Evolutionary conservation across 352 stramenopile species (phyloP).

Genomic region (Halophytophthora polymorphica): DNA sequence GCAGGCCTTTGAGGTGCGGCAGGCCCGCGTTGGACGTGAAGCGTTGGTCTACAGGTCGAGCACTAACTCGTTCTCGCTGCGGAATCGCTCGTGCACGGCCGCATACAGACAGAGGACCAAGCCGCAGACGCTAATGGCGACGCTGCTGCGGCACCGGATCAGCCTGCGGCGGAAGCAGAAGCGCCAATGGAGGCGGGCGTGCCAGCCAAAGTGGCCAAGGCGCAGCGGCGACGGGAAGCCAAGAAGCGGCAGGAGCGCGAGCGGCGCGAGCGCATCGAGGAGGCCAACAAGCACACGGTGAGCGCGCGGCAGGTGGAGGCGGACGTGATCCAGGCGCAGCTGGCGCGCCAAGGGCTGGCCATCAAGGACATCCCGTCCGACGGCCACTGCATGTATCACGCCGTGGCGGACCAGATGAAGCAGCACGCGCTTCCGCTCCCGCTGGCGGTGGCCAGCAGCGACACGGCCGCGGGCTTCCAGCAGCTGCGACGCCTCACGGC

Average conservation of each 20-base stretch:
- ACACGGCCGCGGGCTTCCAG: constrained; percentile 49
- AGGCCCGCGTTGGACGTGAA: not conserved
- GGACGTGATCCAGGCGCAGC: constrained; percentile 65
- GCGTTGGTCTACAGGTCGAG: not conserved
- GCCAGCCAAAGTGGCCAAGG: constrained; percentile 47
- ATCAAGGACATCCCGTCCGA: constrained; percentile 95
- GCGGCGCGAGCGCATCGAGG: constrained; percentile 66
- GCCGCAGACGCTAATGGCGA: not conserved
- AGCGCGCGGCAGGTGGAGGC: constrained; percentile 80
- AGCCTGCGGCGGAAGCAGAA: constrained; percentile 2
- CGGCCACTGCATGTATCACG: constrained; percentile 97
- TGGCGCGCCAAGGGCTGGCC: constrained; percentile 43
- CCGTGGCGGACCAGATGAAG: constrained; percentile 90
- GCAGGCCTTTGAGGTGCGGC: constrained; percentile 21
- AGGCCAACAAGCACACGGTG: constrained; percentile 76
- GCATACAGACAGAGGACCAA: constrained; percentile 2
- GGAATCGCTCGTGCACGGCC: constrained; percentile 8
- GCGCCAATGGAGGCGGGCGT: constrained; percentile 1
- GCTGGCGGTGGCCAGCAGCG: constrained; percentile 2
- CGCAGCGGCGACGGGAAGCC: constrained; percentile 69
- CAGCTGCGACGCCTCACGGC: constrained; percentile 68
- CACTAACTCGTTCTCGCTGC: not conserved
- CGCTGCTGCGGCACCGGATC: constrained; percentile 1
- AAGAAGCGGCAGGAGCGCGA: constrained; percentile 76
- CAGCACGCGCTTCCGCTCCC: constrained; percentile 34